Conservation (phyloP, 306 rosid genomes). For the Parietaria judaica region DNA sequence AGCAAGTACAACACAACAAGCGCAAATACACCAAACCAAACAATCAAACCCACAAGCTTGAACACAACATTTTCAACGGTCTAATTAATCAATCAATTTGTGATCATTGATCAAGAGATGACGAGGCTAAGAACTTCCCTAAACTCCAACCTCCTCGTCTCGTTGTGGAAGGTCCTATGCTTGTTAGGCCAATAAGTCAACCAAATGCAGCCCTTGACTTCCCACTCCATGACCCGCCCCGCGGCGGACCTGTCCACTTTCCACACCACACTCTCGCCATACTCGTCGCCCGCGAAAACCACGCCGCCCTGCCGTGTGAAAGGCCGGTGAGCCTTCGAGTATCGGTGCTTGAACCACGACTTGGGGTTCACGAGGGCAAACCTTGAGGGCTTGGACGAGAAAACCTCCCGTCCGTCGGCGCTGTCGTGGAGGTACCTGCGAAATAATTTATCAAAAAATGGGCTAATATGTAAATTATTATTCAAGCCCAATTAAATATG, state of each 20-base stretch:
- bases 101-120: constrained; percentile 27
- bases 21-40: too few species aligned
- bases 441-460: too few species aligned
- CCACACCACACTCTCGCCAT: constrained; percentile 77
- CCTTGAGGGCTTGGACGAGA: constrained; percentile 67
- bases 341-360: constrained; percentile 73
- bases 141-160: constrained; percentile 78
- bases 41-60: too few species aligned
- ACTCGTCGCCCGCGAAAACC: constrained; percentile 76
- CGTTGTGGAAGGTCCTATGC: constrained; percentile 50
- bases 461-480: too few species aligned
- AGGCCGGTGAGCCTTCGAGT: constrained; percentile 73
- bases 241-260: constrained; percentile 57
- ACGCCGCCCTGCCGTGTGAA: constrained; percentile 88
- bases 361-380: constrained; percentile 55
- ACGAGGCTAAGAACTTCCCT: constrained; percentile 47
- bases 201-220: constrained; percentile 85
- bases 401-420: constrained; percentile 65
- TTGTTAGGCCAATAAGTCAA: constrained; percentile 90
- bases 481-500: too few species aligned
- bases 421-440: constrained; percentile 54
- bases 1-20: too few species aligned
- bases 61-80: too few species aligned
- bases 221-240: constrained; percentile 84
- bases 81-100: too few species aligned